These are phyloP conservation scores for Sanghuangporus weigelae DNA, from an alignment of 1,284 basidiomycete genomes.

Conservation along the genomic window DNA sequence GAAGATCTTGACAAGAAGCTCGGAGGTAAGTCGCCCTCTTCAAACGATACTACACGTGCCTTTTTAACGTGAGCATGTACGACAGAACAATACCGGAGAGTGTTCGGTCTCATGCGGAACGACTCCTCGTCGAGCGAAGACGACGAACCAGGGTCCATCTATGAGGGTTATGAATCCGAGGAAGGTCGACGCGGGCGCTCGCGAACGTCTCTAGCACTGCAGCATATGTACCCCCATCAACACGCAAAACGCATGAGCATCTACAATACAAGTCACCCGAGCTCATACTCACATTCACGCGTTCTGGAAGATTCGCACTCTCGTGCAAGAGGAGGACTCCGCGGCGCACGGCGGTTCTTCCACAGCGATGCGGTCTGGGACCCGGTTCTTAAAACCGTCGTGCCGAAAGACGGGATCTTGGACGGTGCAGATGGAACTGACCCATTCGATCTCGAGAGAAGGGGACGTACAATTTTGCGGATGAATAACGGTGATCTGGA, in stretches of 20 bases:
- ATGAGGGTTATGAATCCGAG: constrained; percentile 31
- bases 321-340: neutral
- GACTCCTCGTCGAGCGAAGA: constrained; percentile 28
- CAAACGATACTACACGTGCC: neutral
- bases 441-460: neutral
- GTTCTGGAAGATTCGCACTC: neutral
- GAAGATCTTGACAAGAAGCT: constrained; percentile 63
- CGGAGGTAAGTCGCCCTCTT: constrained; percentile 51
- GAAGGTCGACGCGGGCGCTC: constrained; percentile 45
- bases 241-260: constrained; percentile 60
- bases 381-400: constrained; percentile 15
- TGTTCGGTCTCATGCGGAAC: constrained; percentile 55
- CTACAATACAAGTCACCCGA: constrained; percentile 38
- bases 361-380: constrained; percentile 43
- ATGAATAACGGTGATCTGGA: neutral
- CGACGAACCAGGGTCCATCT: constrained; percentile 24
- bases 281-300: neutral
- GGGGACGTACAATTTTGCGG: neutral
- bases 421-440: neutral
- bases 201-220: constrained; percentile 25
- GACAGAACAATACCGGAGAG: constrained; percentile 57
- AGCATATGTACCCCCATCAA: constrained; percentile 27
- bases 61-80: neutral
- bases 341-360: constrained; percentile 50
- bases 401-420: constrained; percentile 6